Base-by-base conservation (phyloP, 2,329 filamentous ascomycete species). In the Penicillium sp. region DNA sequence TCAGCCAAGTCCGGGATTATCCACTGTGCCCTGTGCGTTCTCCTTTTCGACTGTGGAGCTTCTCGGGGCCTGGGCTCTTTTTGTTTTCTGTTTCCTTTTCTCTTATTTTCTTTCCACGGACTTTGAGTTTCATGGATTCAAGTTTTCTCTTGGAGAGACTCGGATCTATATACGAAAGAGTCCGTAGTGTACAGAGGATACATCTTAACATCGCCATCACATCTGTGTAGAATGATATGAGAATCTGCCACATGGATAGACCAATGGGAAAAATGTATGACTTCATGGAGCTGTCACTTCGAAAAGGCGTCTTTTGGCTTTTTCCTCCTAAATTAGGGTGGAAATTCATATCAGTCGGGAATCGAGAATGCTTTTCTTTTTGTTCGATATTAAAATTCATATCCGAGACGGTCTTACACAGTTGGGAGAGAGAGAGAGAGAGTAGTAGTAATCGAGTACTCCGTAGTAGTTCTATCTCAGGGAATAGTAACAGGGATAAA, bases 11-110 rank as follows among this genome's bases (percentile, higher is more conserved):
- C 47, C 41, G 41, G 39, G 41, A 33, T 16, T 47, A 48, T 38
- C 49, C 49, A 51, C 49, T 51, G 49, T 51, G 49, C 38, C 49
- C 49, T 51, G 49, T 51, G 49, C 49, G 44, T 12, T 38, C 30
- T 38, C 44, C 47, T 41, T 50, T 50, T 50, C 39, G 16, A 28
- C 25, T 18, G 41, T 50, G 47, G 41, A 50, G 22, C 46, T 38
- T 25, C 22, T 29, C 7, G 34, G 41, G 41, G 37, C 41, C 34
- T 45, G 33, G 34, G 4, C 25, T 30, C 37, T 36, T 35, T 11
- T 4, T 31, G 2, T 22, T 14, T 40, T 18, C 9, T 27, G 12
- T 34, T 42, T 35, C 29, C 22, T 6, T 22, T 22, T 40, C 12
- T 11, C 16, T 25, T n/a, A n/a, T n/a, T n/a, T n/a, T n/a, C n/a